Conservation (phyloP, 352 stramenopile species). For the Phytophthora multivora region DNA sequence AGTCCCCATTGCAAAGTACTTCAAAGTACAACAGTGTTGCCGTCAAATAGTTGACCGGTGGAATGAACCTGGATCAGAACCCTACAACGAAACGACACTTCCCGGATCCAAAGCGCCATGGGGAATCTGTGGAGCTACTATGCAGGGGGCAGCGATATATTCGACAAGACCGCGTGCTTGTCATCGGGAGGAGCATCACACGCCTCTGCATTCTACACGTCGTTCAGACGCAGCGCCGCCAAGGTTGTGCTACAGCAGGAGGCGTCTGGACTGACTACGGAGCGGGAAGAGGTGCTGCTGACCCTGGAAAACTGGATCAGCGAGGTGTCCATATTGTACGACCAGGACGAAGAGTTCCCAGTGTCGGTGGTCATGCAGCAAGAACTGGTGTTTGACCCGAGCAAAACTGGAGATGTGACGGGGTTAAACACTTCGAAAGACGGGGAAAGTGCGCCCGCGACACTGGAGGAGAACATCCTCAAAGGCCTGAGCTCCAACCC, state of each 20-base stretch:
- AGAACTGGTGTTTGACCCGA: constrained; percentile 33
- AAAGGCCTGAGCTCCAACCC: constrained; percentile 48
- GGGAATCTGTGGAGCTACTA: constrained; percentile 41
- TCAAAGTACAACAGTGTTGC: not conserved
- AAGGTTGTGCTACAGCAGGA: constrained; percentile 41
- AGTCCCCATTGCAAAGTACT: constrained; percentile 6
- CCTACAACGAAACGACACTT: constrained; percentile 21
- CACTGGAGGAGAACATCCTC: constrained; percentile 52
- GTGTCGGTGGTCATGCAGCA: constrained; percentile 38
- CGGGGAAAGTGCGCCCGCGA: constrained; percentile 10
- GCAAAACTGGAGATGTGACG: not conserved
- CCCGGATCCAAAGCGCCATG: constrained; percentile 17
- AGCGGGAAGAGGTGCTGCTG: constrained; percentile 39
- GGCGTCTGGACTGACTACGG: constrained; percentile 16
- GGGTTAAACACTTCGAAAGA: not conserved
- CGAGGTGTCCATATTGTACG: constrained; percentile 46
- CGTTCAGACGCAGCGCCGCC: constrained; percentile 38
- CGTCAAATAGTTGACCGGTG: constrained; percentile 21
- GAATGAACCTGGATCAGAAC: constrained; percentile 11
- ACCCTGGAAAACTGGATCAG: constrained; percentile 58
- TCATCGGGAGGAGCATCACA: constrained; percentile 9
- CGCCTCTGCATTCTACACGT: constrained; percentile 38
- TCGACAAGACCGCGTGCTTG: constrained; percentile 38
- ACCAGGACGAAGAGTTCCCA: constrained; percentile 42
- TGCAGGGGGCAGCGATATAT: constrained; percentile 23